A percentile compares a stretch with the other conserved stretches of the same genome.
Evolutionary conservation across 352 stramenopile species (phyloP).

Genomic region (Globisporangium acanthophoron): DNA sequence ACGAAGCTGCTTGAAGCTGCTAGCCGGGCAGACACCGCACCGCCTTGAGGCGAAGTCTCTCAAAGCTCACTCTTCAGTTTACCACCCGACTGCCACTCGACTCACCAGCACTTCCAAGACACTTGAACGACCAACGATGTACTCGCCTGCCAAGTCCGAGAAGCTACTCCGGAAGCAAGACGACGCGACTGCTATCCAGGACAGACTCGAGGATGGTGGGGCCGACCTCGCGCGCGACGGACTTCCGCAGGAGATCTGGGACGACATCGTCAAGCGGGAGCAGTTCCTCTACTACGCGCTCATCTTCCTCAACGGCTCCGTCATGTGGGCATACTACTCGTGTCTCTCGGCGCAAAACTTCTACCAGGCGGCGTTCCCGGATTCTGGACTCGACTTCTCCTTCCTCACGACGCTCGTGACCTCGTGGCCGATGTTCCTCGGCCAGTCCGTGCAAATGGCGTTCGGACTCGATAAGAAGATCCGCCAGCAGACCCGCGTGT

Average conservation of each 20-base stretch:
- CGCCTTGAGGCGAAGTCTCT: no score
- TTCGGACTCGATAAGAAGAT: slow-evolving; percentile 54
- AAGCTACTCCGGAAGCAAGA: no score
- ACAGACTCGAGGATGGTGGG: slow-evolving; percentile 3
- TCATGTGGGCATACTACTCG: slow-evolving; percentile 74
- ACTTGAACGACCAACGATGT: neutral
- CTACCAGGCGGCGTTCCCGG: slow-evolving; percentile 42
- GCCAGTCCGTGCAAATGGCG: slow-evolving; percentile 49
- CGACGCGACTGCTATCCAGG: no score
- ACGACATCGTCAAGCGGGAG: slow-evolving; percentile 48
- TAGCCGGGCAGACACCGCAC: no score
- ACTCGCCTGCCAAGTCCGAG: neutral
- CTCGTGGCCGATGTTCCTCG: slow-evolving; percentile 54
- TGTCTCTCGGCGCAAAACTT: slow-evolving; percentile 68
- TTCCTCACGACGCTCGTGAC: slow-evolving; percentile 62
- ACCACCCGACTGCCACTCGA: no score
- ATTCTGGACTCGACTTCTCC: slow-evolving; percentile 46
- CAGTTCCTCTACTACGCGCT: slow-evolving; percentile 53
- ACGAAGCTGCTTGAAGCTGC: no score
- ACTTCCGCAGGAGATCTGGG: slow-evolving; percentile 51
- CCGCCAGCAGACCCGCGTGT: slow-evolving; percentile 31
- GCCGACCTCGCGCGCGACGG: slow-evolving; percentile 20
- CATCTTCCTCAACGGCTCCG: slow-evolving; percentile 65
- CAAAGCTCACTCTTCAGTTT: no score
- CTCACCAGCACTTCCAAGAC: no score